These are phyloP conservation scores for Peziza echinospora DNA, from an alignment of 495 filamentous ascomycete species.

Conservation along the genomic window DNA sequence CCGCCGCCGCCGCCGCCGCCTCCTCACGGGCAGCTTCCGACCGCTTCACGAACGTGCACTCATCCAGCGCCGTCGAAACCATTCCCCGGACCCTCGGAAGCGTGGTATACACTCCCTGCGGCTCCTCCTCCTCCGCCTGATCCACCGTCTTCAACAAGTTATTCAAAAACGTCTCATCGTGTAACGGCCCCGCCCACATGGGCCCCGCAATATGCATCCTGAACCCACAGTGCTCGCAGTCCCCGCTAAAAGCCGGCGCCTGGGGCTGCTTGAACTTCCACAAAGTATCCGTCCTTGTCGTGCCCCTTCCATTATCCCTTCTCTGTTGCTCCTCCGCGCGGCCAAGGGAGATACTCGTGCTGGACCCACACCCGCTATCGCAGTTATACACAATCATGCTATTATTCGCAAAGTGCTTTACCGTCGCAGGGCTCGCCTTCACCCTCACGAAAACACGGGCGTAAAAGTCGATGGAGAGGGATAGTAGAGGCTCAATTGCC, in stretches of 20 bases:
- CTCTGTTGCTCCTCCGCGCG: constrained; percentile 37
- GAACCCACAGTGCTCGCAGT: constrained; percentile 64
- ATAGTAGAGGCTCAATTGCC: constrained; percentile 74
- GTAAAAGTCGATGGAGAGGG: constrained; percentile 90
- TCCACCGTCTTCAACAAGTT: constrained; percentile 48
- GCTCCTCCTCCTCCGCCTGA: constrained; percentile 25
- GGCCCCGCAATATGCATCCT: constrained; percentile 76
- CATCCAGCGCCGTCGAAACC: constrained; percentile 70
- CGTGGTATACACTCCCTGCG: constrained; percentile 51
- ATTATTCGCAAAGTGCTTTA: constrained; percentile 73
- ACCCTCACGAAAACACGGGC: constrained; percentile 75
- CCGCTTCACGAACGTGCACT: constrained; percentile 24
- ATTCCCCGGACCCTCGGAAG: constrained; percentile 67
- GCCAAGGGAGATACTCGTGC: constrained; percentile 54
- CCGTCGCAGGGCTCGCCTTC: constrained; percentile 49
- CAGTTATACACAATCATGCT: constrained; percentile 89
- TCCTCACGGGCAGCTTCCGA: not conserved
- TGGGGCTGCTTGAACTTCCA: constrained; percentile 53
- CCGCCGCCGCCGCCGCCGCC: not conserved
- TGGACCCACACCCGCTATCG: constrained; percentile 71
- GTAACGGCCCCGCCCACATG: constrained; percentile 83
- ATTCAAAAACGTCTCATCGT: constrained; percentile 61
- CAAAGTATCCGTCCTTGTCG: too few relatives aligned
- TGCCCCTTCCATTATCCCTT: constrained; percentile 45
- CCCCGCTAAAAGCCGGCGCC: constrained; percentile 36